Percentiles rank a stretch among this genome's conserved stretches.
Conservation (phyloP, 192 early-diverging fungal species). For the Dimargaris cristalligena region DNA sequence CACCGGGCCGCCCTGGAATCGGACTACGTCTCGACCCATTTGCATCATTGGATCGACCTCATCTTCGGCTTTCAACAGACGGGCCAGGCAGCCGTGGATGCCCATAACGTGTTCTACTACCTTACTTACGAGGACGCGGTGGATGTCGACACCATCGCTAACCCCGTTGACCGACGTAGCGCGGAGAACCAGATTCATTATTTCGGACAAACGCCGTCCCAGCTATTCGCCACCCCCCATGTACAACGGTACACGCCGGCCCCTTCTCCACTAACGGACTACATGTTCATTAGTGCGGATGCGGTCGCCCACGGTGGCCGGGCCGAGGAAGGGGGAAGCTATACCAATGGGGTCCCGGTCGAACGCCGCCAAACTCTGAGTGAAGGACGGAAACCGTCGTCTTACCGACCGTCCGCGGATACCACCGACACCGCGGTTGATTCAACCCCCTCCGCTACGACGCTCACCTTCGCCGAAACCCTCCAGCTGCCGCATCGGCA, state of each 20-base stretch:
- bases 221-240: slow-evolving; percentile 77
- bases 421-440: too few relatives aligned
- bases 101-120: slow-evolving; percentile 92
- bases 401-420: too few relatives aligned
- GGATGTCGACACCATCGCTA: slow-evolving; percentile 72
- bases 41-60: slow-evolving; percentile 92
- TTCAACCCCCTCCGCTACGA: too few relatives aligned
- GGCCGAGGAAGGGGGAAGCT: too few relatives aligned
- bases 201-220: slow-evolving; percentile 91
- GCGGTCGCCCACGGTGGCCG: too few relatives aligned
- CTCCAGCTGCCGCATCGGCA: background rate
- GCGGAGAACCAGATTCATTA: slow-evolving; percentile 91
- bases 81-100: slow-evolving; percentile 64
- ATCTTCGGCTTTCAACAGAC: slow-evolving; percentile 95
- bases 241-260: slow-evolving; percentile 21
- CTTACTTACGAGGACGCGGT: slow-evolving; percentile 94
- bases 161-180: slow-evolving; percentile 73
- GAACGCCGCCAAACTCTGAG: too few relatives aligned
- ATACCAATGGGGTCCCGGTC: too few relatives aligned
- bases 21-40: slow-evolving; percentile 71
- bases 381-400: too few relatives aligned
- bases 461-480: background rate
- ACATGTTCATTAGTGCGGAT: too few relatives aligned
- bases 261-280: too few relatives aligned
- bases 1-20: slow-evolving; percentile 64